A percentile compares a stretch with the other conserved stretches of the same genome.
Conservation (phyloP, 163 green algal species). For the Scenedesmus sp. region DNA sequence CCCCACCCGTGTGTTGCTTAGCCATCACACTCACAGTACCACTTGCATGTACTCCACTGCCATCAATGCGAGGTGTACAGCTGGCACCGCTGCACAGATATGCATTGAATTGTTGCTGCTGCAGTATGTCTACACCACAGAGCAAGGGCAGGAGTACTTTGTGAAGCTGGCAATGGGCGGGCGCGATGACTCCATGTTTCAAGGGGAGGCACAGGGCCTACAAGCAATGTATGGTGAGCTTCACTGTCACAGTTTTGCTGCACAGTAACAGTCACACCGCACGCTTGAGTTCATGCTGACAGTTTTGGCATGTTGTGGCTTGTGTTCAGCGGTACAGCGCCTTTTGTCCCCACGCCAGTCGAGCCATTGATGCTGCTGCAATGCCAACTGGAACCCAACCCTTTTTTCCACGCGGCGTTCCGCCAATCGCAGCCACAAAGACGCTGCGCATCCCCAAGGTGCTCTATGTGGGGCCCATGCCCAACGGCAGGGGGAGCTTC, state of each 20-base stretch:
- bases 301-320: background rate
- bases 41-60: too few species aligned
- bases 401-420: too few species aligned
- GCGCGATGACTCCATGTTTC: conserved; percentile 85
- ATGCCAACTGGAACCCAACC: too few species aligned
- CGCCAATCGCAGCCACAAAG: conserved; percentile 71
- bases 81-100: background rate
- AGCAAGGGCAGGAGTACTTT: conserved; percentile 69
- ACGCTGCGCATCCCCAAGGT: conserved; percentile 79
- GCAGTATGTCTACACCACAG: conserved; percentile 62
- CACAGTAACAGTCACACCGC: background rate
- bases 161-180: conserved; percentile 76
- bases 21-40: too few species aligned
- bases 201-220: conserved; percentile 89
- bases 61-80: too few species aligned
- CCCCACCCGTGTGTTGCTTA: too few species aligned
- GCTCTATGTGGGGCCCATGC: conserved; percentile 64
- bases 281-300: background rate
- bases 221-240: conserved; percentile 87
- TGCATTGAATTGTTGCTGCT: background rate
- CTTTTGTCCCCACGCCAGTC: too few species aligned
- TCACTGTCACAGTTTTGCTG: background rate
- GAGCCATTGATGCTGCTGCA: background rate
- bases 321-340: too few species aligned
- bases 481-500: conserved; percentile 74